Evolutionary conservation across 495 filamentous ascomycete genomes (phyloP).

Genomic region (Darksidea phi): DNA sequence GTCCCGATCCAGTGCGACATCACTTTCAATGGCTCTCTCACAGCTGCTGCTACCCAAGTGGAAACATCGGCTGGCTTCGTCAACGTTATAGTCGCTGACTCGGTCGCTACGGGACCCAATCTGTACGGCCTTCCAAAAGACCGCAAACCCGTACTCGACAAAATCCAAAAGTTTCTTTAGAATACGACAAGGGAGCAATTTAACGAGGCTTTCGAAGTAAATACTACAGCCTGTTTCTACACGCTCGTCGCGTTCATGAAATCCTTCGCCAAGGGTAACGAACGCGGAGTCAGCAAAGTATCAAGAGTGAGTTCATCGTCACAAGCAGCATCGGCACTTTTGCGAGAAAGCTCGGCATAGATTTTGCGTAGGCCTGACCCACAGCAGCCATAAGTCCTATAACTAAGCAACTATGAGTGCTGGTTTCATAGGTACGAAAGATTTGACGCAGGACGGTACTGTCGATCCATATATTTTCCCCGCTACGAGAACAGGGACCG

Average conservation of each 20-base stretch:
- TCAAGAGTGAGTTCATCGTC: slow-evolving; percentile 64
- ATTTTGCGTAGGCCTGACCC: slow-evolving; percentile 61
- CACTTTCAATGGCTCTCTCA: slow-evolving; percentile 61
- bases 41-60: slow-evolving; percentile 54
- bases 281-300: slow-evolving; percentile 32
- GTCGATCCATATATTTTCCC: slow-evolving; percentile 18
- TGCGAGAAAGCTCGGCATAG: slow-evolving; percentile 55
- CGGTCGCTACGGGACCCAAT: slow-evolving; percentile 58
- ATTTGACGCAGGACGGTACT: slow-evolving; percentile 13
- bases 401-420: slow-evolving; percentile 16
- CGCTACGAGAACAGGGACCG: slow-evolving; percentile 10
- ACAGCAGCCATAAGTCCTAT: slow-evolving; percentile 55
- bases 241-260: slow-evolving; percentile 63
- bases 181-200: slow-evolving; percentile 57
- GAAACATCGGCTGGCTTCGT: slow-evolving; percentile 57
- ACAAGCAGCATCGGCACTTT: slow-evolving; percentile 61
- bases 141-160: slow-evolving; percentile 44
- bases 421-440: slow-evolving; percentile 22
- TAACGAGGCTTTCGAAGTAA: slow-evolving; percentile 58
- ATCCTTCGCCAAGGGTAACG: slow-evolving; percentile 61
- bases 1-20: slow-evolving; percentile 65
- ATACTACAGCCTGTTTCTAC: slow-evolving; percentile 61
- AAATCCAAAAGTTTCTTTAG: slow-evolving; percentile 55
- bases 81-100: slow-evolving; percentile 67
- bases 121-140: slow-evolving; percentile 25